A percentile compares a stretch with the other conserved stretches of the same genome.
Evolutionary conservation across 352 stramenopile species (phyloP).

Genomic region (Phytophthora aleatoria): DNA sequence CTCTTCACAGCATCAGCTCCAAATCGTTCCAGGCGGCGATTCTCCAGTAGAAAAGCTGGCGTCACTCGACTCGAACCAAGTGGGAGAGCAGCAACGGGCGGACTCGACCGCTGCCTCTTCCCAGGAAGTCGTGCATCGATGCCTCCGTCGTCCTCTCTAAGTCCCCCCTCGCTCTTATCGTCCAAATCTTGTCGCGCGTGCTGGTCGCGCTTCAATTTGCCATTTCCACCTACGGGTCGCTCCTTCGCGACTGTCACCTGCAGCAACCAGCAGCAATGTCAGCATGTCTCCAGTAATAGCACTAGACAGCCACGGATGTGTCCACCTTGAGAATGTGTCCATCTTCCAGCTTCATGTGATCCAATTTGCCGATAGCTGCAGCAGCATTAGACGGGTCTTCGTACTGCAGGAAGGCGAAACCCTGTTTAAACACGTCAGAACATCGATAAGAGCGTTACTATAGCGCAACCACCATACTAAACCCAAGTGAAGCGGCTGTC

Average conservation of each 20-base stretch:
- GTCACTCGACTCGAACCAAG: conserved; percentile 15
- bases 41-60: conserved; percentile 21
- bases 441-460: not conserved
- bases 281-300: not conserved
- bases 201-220: conserved; percentile 76
- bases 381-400: conserved; percentile 50
- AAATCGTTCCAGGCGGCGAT: conserved; percentile 17
- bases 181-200: conserved; percentile 49
- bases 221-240: conserved; percentile 32
- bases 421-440: conserved; percentile 36
- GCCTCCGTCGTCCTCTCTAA: conserved; percentile 25
- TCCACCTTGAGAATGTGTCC: conserved; percentile 77
- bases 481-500: conserved; percentile 5
- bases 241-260: conserved; percentile 79
- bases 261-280: conserved; percentile 1
- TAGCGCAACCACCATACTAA: not conserved
- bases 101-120: conserved; percentile 73
- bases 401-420: conserved; percentile 84
- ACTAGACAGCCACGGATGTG: not conserved
- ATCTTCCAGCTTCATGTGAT: conserved; percentile 64
- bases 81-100: conserved; percentile 27
- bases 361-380: conserved; percentile 65
- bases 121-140: conserved; percentile 44
- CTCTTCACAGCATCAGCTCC: not conserved
- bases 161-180: conserved; percentile 24